Percentiles rank a stretch among this genome's conserved stretches.
These are phyloP conservation scores for Xylaria sp. DNA, from an alignment of 495 filamentous ascomycete genomes.

Conservation along the genomic window DNA sequence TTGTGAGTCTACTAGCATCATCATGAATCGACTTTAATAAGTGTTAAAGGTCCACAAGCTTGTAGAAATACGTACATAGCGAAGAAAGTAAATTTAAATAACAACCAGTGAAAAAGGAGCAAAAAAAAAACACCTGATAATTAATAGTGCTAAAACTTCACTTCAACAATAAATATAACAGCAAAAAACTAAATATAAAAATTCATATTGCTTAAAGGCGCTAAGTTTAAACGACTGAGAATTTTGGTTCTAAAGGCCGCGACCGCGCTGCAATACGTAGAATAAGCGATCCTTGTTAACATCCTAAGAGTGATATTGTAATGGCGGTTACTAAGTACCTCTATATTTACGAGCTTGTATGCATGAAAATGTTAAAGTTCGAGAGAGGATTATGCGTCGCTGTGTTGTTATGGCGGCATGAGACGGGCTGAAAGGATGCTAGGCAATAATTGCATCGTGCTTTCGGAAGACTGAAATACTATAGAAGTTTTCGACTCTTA, in stretches of 20 bases:
- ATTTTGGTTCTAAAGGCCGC: background rate
- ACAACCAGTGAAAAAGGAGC: too few species aligned
- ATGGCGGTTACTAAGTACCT: background rate
- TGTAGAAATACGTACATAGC: too few species aligned
- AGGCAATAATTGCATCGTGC: background rate
- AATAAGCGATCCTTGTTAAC: background rate
- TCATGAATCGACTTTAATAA: background rate
- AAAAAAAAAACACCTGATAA: too few species aligned
- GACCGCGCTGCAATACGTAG: background rate
- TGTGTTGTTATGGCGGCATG: background rate
- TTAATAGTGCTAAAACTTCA: too few species aligned
- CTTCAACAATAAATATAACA: too few species aligned
- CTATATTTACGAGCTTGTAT: background rate
- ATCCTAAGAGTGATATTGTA: background rate
- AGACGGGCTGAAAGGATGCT: background rate
- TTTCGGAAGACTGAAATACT: background rate
- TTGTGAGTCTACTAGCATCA: background rate
- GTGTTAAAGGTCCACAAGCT: background rate
- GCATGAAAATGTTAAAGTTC: background rate
- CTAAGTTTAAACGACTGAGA: conserved; percentile 7
- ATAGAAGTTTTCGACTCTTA: background rate
- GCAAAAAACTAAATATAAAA: too few species aligned
- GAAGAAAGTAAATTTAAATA: background rate
- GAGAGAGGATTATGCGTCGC: background rate
- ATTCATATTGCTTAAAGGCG: too few species aligned